phyloP scores from a whole-genome alignment of 2,329 filamentous ascomycete genomes.

The Chrysoporthe austroafricana region DNA sequence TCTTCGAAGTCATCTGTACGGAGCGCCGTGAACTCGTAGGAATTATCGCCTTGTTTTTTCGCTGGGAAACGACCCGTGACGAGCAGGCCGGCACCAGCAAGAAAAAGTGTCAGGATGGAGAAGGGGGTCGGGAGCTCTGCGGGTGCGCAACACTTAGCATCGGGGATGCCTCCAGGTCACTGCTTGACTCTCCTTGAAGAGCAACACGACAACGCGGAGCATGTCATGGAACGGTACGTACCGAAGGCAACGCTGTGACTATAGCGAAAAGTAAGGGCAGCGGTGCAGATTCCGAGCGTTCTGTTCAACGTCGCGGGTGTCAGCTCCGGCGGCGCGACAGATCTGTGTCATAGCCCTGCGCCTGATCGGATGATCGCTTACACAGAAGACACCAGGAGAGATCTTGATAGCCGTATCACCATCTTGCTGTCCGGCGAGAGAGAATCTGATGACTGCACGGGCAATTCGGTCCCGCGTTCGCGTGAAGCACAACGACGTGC shows the following conservation, averaged over 20 bases:
- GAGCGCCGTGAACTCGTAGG: conserved; percentile 12
- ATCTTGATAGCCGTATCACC: background rate
- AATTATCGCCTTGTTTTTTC: background rate
- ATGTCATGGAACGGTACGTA: background rate
- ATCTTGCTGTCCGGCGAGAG: background rate
- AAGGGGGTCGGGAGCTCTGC: conserved; percentile 8
- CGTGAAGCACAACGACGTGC: background rate
- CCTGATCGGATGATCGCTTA: background rate
- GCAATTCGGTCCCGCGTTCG: background rate
- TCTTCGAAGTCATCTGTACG: conserved; percentile 1
- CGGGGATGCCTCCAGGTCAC: background rate
- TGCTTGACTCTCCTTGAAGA: background rate
- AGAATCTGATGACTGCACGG: background rate
- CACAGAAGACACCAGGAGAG: background rate
- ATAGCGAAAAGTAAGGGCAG: background rate
- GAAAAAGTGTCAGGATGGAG: background rate
- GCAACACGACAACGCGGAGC: background rate
- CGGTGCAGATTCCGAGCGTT: background rate
- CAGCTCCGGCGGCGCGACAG: background rate
- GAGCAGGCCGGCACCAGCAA: background rate
- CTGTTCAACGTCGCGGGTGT: background rate
- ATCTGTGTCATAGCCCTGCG: background rate
- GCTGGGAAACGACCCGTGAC: background rate
- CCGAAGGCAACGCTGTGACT: conserved; percentile 5
- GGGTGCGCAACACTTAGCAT: background rate